phyloP scores from a whole-genome alignment of 129 eudicot genomes.

The Artemisia argyi region DNA sequence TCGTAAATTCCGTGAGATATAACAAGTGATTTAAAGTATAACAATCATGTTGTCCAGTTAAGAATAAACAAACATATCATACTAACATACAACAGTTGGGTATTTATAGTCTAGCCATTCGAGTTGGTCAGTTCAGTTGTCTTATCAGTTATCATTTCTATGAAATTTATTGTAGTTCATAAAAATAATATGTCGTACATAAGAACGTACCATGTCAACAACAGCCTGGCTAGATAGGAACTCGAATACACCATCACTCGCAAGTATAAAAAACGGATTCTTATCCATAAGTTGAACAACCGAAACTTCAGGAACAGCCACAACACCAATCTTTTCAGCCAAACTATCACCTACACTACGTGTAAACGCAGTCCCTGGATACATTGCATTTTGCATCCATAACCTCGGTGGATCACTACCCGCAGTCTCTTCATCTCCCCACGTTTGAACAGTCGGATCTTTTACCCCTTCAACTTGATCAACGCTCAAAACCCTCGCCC shows the following conservation, averaged over 20 bases:
- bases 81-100: too few relatives aligned
- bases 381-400: slow-evolving; percentile 90
- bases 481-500: slow-evolving; percentile 95
- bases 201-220: slow-evolving; percentile 73
- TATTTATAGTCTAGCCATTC: too few relatives aligned
- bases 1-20: background rate
- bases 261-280: slow-evolving; percentile 78
- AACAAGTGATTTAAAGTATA: background rate
- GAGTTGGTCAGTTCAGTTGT: too few relatives aligned
- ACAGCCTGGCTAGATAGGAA: slow-evolving; percentile 92
- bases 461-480: slow-evolving; percentile 98
- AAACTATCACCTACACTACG: slow-evolving; percentile 93
- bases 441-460: slow-evolving; percentile 79
- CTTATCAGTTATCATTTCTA: background rate
- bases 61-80: background rate
- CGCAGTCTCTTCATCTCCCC: slow-evolving; percentile 96
- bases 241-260: slow-evolving; percentile 98
- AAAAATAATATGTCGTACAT: background rate
- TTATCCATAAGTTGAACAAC: slow-evolving; percentile 54
- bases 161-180: background rate
- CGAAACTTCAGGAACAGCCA: slow-evolving; percentile 87
- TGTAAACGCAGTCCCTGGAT: slow-evolving; percentile 96
- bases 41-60: background rate
- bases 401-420: slow-evolving; percentile 93
- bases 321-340: slow-evolving; percentile 93